Evolutionary conservation across 2,329 filamentous ascomycete species (phyloP).

Genomic region (Didymella keratinophila): DNA sequence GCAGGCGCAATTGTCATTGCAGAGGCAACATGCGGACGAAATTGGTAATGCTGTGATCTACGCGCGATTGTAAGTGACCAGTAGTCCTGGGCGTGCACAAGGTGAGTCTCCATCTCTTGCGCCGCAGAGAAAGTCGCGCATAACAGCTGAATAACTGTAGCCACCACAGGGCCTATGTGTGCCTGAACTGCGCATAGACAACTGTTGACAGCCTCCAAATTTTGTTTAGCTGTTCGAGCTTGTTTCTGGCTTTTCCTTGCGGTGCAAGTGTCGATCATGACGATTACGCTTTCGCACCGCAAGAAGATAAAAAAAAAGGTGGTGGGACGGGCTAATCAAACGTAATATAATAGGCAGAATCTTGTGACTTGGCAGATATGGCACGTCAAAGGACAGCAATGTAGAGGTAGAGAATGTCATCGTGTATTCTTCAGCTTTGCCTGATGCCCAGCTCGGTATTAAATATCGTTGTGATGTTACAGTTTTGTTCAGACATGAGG

Average conservation of each 20-base stretch:
- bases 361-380: background rate
- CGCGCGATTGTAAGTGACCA: conserved; percentile 2
- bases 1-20: background rate
- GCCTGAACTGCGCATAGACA: too few relatives aligned
- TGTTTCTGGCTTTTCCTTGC: too few relatives aligned
- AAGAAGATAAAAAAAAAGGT: background rate
- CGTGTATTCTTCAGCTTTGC: conserved; percentile 2
- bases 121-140: too few relatives aligned
- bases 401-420: background rate
- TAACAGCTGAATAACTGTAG: too few relatives aligned
- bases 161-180: too few relatives aligned
- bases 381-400: background rate
- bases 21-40: background rate
- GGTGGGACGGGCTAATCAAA: background rate
- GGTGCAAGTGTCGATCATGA: too few relatives aligned
- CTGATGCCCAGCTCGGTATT: conserved; percentile 2
- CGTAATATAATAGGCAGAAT: background rate
- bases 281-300: background rate
- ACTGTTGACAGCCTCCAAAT: too few relatives aligned
- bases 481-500: conserved; percentile 26
- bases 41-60: background rate
- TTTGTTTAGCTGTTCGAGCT: too few relatives aligned
- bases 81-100: background rate
- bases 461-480: conserved; percentile 29
- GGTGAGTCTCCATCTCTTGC: background rate